phyloP scores from a whole-genome alignment of 495 filamentous ascomycete genomes.

The Choiromyces venosus region DNA sequence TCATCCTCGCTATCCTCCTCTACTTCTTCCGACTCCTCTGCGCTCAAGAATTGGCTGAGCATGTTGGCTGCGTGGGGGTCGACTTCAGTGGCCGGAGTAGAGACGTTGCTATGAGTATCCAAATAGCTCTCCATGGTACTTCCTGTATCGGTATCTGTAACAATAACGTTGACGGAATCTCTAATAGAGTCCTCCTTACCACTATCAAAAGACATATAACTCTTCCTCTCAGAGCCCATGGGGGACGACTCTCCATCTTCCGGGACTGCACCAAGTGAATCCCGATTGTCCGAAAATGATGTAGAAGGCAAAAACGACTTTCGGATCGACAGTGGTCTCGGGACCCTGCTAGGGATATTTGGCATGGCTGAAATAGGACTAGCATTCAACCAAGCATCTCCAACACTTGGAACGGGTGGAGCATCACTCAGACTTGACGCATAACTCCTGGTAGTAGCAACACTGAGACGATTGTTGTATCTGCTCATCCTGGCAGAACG shows the following conservation, averaged over 20 bases:
- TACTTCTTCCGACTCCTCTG: conserved; percentile 84
- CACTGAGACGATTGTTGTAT: conserved; percentile 83
- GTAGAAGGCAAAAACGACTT: conserved; percentile 55
- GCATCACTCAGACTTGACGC: conserved; percentile 82
- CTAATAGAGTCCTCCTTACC: conserved; percentile 51
- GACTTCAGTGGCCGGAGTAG: conserved; percentile 57
- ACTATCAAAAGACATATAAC: conserved; percentile 92
- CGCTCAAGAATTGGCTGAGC: conserved; percentile 57
- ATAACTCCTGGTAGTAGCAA: conserved; percentile 88
- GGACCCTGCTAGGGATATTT: conserved; percentile 46
- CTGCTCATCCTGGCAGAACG: conserved; percentile 84
- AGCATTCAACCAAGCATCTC: conserved; percentile 79
- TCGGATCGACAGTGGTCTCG: conserved; percentile 59
- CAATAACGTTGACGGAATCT: conserved; percentile 50
- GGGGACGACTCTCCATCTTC: conserved; percentile 56
- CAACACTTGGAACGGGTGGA: conserved; percentile 93
- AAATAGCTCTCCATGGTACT: conserved; percentile 68
- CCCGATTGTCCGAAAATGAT: conserved; percentile 37
- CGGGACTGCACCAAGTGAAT: conserved; percentile 75
- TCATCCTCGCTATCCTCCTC: conserved; percentile 75
- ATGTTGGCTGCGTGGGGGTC: conserved; percentile 39
- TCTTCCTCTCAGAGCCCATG: conserved; percentile 64
- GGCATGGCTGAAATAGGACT: conserved; percentile 43
- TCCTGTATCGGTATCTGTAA: conserved; percentile 69
- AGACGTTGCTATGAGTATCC: conserved; percentile 62